Evolutionary conservation across 495 filamentous ascomycete species (phyloP).

Genomic region (Aspergillus kassunensis): DNA sequence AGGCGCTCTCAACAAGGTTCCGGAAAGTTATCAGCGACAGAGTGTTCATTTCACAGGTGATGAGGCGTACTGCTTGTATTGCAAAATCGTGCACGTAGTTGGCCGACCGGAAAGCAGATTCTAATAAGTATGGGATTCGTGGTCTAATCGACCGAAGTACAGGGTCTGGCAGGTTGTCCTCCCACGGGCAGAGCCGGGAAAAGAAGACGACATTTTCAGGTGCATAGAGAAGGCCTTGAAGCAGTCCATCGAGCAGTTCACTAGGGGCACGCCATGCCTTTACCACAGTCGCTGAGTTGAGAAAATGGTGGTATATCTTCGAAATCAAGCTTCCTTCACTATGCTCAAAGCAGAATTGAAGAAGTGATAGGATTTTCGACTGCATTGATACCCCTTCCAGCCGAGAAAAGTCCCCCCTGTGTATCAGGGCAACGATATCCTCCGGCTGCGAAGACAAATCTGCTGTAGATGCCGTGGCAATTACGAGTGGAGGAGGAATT

Average conservation of each 20-base stretch:
- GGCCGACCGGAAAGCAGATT: background rate
- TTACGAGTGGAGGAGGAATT: background rate
- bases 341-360: constrained; percentile 5
- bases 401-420: background rate
- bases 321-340: background rate
- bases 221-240: background rate
- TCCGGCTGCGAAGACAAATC: background rate
- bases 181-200: background rate
- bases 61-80: background rate
- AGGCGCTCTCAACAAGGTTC: background rate
- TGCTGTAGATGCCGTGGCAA: background rate
- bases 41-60: background rate
- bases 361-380: background rate
- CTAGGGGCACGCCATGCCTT: background rate
- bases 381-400: background rate
- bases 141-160: background rate
- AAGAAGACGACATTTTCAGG: background rate
- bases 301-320: background rate
- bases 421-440: background rate
- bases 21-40: background rate
- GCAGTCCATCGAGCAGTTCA: background rate
- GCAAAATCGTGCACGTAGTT: background rate
- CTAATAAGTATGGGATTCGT: background rate
- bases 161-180: background rate
- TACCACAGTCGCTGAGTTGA: background rate